A percentile compares a stretch with the other conserved stretches of the same genome.
These are phyloP conservation scores for Nicotiana benthamiana DNA, from an alignment of 257 asterid species.

Conservation along the genomic window DNA sequence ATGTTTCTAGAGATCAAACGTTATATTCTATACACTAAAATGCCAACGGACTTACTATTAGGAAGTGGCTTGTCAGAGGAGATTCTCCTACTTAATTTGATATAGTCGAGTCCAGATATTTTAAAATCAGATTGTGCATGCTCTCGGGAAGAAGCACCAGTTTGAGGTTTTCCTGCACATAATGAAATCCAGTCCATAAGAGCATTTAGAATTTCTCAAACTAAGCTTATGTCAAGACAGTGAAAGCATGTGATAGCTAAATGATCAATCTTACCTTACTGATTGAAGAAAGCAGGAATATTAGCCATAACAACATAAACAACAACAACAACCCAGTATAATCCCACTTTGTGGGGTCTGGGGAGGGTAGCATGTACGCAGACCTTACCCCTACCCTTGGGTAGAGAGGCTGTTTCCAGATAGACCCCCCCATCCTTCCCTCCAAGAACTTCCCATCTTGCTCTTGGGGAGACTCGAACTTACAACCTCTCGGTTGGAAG, in stretches of 20 bases:
- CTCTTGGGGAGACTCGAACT: too few relatives aligned
- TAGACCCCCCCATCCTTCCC: too few relatives aligned
- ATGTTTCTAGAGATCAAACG: not conserved
- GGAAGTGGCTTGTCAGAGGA: not conserved
- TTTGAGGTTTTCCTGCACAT: conserved; percentile 8
- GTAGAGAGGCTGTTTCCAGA: too few relatives aligned
- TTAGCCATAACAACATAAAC: too few relatives aligned
- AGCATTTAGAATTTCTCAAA: not conserved
- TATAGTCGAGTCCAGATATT: not conserved
- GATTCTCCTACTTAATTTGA: conserved; percentile 5
- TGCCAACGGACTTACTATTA: conserved; percentile 5
- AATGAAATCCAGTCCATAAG: not conserved
- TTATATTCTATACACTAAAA: not conserved
- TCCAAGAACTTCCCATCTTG: too few relatives aligned
- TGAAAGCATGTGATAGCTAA: not conserved
- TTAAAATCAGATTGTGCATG: not conserved
- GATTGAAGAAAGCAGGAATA: not conserved
- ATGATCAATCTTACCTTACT: not conserved
- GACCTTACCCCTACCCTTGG: too few relatives aligned
- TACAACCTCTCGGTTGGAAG: too few relatives aligned
- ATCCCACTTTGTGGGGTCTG: too few relatives aligned
- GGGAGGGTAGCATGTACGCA: too few relatives aligned
- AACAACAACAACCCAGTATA: too few relatives aligned
- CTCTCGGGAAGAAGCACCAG: conserved; percentile 4
- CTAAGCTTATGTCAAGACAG: not conserved